Evolutionary conservation across 139 green algal species (phyloP).

Genomic region (Zygnema cylindricum): DNA sequence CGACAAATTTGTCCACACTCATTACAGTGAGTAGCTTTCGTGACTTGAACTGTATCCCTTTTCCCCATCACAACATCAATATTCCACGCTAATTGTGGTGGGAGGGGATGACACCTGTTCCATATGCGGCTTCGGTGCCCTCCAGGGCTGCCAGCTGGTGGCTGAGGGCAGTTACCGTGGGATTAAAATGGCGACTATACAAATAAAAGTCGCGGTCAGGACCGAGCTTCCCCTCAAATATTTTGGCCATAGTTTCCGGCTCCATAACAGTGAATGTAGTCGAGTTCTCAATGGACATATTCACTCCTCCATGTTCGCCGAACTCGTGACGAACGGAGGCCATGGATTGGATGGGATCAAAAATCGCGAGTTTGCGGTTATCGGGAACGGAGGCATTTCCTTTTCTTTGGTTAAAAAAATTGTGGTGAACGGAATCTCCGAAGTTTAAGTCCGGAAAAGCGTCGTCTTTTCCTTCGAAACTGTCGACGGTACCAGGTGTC

Average conservation of each 20-base stretch:
- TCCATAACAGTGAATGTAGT: slow-evolving; percentile 52
- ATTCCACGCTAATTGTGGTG: too few relatives aligned
- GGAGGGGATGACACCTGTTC: too few relatives aligned
- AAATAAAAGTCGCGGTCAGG: slow-evolving; percentile 33
- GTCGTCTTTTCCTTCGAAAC: too few relatives aligned
- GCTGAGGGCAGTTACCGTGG: slow-evolving; percentile 30
- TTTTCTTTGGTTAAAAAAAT: background rate
- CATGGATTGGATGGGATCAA: slow-evolving; percentile 30
- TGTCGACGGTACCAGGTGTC: too few relatives aligned
- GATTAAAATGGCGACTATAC: slow-evolving; percentile 52
- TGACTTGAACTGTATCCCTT: too few relatives aligned
- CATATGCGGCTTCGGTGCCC: slow-evolving; percentile 73
- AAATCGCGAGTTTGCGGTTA: background rate
- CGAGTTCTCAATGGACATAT: slow-evolving; percentile 41
- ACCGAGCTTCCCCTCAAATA: slow-evolving; percentile 32
- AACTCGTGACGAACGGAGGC: slow-evolving; percentile 30
- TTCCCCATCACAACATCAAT: too few relatives aligned
- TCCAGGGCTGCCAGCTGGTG: slow-evolving; percentile 77
- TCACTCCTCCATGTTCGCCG: slow-evolving; percentile 50
- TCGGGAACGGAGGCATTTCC: background rate
- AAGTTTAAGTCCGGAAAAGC: background rate
- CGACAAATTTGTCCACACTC: too few relatives aligned
- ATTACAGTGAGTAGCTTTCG: too few relatives aligned
- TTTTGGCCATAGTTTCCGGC: slow-evolving; percentile 45
- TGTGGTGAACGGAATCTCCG: background rate